Evolutionary conservation across 129 eudicot genomes (phyloP).

Genomic region (Lactuca saligna): DNA sequence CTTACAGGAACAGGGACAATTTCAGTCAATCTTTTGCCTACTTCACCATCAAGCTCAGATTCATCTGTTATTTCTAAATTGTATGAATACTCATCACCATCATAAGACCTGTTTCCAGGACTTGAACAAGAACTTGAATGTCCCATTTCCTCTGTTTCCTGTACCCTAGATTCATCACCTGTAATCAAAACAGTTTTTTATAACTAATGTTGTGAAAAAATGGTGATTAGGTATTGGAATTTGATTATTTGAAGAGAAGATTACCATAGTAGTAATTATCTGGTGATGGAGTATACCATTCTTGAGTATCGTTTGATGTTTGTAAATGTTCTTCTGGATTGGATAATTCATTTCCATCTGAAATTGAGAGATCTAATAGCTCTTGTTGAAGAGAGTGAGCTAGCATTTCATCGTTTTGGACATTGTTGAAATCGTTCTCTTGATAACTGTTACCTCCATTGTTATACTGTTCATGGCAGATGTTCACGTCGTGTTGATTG

Average conservation of each 20-base stretch:
- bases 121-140: conserved; percentile 79
- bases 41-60: conserved; percentile 90
- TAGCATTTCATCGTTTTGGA: conserved; percentile 58
- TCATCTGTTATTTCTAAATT: conserved; percentile 73
- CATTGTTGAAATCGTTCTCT: conserved; percentile 36
- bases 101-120: conserved; percentile 65
- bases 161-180: conserved; percentile 51
- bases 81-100: conserved; percentile 62
- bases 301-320: conserved; percentile 37
- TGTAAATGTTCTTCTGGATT: conserved; percentile 34
- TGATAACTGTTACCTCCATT: conserved; percentile 29
- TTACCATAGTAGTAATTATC: conserved; percentile 56
- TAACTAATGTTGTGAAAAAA: not conserved
- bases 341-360: conserved; percentile 49
- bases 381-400: conserved; percentile 84
- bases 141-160: conserved; percentile 54
- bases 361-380: conserved; percentile 56
- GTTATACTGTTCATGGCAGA: conserved; percentile 53
- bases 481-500: conserved; percentile 57
- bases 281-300: conserved; percentile 46
- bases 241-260: conserved; percentile 8
- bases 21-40: conserved; percentile 76
- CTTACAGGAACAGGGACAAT: conserved; percentile 88
- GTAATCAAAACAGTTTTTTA: conserved; percentile 16
- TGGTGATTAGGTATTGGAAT: not conserved